phyloP scores from a whole-genome alignment of 768 basidiomycete genomes.

The Boletus edulis region DNA sequence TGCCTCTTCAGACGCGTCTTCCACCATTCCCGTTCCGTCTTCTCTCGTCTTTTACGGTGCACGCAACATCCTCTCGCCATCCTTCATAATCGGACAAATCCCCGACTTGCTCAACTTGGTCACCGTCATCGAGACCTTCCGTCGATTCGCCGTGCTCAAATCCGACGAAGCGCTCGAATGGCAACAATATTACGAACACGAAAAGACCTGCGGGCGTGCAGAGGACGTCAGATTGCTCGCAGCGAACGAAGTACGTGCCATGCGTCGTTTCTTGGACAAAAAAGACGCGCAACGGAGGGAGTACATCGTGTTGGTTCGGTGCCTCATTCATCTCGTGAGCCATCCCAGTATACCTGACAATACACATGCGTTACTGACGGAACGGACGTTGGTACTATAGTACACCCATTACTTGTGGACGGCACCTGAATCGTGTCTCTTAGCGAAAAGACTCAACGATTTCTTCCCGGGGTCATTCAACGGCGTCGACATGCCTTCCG shows the following conservation, averaged over 20 bases:
- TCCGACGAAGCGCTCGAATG: constrained; percentile 22
- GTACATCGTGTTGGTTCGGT: constrained; percentile 23
- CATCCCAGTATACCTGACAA: not conserved
- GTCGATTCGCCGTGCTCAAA: constrained; percentile 15
- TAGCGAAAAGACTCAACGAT: constrained; percentile 20
- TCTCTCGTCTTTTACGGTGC: constrained; percentile 24
- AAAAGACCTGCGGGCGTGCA: not conserved
- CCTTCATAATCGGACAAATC: constrained; percentile 31
- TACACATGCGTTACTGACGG: not conserved
- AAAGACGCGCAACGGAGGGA: constrained; percentile 16
- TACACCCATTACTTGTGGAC: constrained; percentile 30
- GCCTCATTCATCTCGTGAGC: constrained; percentile 23
- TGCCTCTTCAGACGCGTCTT: not conserved
- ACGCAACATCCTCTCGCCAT: constrained; percentile 29
- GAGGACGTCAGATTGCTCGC: constrained; percentile 19
- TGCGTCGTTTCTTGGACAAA: constrained; percentile 12
- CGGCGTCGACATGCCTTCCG: constrained; percentile 12
- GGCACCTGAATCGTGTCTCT: constrained; percentile 25
- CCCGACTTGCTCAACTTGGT: constrained; percentile 29
- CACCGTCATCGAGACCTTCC: constrained; percentile 20
- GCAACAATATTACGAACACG: constrained; percentile 23
- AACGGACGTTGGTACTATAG: constrained; percentile 3
- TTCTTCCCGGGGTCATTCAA: constrained; percentile 29
- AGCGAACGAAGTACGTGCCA: constrained; percentile 10
- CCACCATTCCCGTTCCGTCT: constrained; percentile 7